phyloP scores from a whole-genome alignment of 495 filamentous ascomycete species.

The Penicillium longicatenatum region DNA sequence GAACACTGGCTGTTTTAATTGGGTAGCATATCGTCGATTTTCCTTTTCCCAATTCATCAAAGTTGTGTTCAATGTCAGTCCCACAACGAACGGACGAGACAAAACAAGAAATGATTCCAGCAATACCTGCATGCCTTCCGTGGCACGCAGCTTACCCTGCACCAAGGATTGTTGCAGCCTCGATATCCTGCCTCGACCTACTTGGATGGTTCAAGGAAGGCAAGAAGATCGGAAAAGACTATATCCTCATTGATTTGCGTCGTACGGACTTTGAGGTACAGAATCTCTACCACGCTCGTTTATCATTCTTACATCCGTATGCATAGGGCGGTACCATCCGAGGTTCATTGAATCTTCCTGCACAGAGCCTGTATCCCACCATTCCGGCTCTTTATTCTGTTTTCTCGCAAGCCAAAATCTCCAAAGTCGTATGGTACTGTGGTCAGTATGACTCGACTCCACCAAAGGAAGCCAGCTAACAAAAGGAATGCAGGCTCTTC shows the following conservation, averaged over 20 bases:
- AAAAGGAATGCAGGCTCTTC: slow-evolving; percentile 56
- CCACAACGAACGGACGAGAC: background rate
- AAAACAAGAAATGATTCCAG: background rate
- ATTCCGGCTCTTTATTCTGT: slow-evolving; percentile 59
- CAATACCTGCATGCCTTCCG: slow-evolving; percentile 17
- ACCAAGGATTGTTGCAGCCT: slow-evolving; percentile 29
- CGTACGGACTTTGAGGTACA: slow-evolving; percentile 62
- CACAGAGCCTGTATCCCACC: slow-evolving; percentile 62
- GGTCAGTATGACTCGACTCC: slow-evolving; percentile 44
- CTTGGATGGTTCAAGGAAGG: slow-evolving; percentile 41
- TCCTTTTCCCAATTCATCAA: background rate
- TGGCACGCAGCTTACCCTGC: slow-evolving; percentile 51
- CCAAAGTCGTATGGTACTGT: slow-evolving; percentile 67
- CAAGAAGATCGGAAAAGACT: slow-evolving; percentile 47
- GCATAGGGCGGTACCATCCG: slow-evolving; percentile 66
- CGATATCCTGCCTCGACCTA: slow-evolving; percentile 41
- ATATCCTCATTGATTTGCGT: slow-evolving; percentile 63
- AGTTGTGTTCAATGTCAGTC: background rate
- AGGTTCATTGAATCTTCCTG: slow-evolving; percentile 70
- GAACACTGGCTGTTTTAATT: background rate
- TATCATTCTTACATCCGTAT: background rate
- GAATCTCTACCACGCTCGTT: background rate
- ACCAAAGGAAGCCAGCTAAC: background rate
- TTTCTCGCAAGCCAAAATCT: slow-evolving; percentile 49
- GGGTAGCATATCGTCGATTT: too few relatives aligned